Evolutionary conservation across 257 asterid species (phyloP).

Genomic region (Nicotiana benthamiana): DNA sequence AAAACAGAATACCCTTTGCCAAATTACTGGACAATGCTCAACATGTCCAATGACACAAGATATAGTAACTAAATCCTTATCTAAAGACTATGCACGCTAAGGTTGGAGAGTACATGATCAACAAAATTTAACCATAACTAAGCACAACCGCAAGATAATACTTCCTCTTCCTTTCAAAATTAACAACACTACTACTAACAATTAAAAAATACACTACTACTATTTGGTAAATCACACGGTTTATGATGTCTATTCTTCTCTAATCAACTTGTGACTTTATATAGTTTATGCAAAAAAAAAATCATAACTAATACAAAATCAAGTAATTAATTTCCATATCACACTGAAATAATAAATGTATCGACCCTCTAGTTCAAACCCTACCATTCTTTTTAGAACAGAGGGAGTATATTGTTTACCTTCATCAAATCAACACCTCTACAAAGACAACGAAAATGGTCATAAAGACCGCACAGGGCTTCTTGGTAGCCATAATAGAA

Average conservation of each 20-base stretch:
- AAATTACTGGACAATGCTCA: neutral
- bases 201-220: neutral
- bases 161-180: neutral
- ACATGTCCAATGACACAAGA: neutral
- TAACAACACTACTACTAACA: neutral
- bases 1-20: neutral
- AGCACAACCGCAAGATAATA: neutral
- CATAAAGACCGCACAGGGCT: slow-evolving; percentile 78
- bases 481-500: slow-evolving; percentile 58
- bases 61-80: neutral
- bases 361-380: neutral
- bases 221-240: neutral
- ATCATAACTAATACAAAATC: no score
- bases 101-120: neutral
- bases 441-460: neutral
- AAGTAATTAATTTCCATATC: no score
- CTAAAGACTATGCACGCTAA: neutral
- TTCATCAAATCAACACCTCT: neutral
- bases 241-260: neutral
- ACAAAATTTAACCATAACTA: neutral
- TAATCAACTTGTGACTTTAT: neutral
- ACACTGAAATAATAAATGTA: no score
- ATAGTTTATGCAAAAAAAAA: neutral
- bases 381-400: neutral
- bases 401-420: neutral